Percentiles rank a stretch among this genome's conserved stretches.
Evolutionary conservation across 441 rosid species (phyloP).

Genomic region (Populus hybrid): DNA sequence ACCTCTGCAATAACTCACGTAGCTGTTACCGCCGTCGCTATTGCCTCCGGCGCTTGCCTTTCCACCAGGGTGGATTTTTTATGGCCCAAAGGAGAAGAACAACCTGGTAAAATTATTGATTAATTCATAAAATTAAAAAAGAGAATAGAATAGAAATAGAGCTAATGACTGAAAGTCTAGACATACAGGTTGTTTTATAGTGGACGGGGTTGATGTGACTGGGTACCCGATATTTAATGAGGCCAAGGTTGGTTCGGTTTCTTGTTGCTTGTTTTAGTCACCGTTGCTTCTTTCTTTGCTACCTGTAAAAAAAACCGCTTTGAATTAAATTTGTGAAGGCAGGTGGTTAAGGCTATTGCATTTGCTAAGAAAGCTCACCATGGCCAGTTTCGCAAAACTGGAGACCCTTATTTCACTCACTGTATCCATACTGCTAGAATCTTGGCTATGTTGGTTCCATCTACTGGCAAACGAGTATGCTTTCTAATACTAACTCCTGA

Average conservation of each 20-base stretch:
- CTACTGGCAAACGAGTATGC: constrained; percentile 52
- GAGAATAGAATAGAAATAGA: too few species aligned
- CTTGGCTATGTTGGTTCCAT: constrained; percentile 63
- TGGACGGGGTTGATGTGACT: constrained; percentile 69
- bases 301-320: constrained; percentile 24
- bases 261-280: not conserved
- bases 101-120: constrained; percentile 37
- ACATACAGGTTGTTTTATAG: constrained; percentile 42
- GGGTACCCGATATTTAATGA: constrained; percentile 56
- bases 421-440: constrained; percentile 71
- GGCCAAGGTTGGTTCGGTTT: constrained; percentile 47
- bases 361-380: constrained; percentile 67
- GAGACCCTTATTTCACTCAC: constrained; percentile 67
- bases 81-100: constrained; percentile 70
- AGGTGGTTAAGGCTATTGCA: constrained; percentile 76
- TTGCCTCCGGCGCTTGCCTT: constrained; percentile 80
- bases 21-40: constrained; percentile 67
- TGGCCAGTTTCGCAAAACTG: constrained; percentile 67
- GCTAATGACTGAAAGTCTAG: not conserved
- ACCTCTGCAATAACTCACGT: constrained; percentile 69
- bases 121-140: too few species aligned
- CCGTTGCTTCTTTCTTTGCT: constrained; percentile 9
- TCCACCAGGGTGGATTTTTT: constrained; percentile 71
- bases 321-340: constrained; percentile 47
- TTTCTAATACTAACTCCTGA: not conserved